Evolutionary conservation across 2,329 filamentous ascomycete species (phyloP).

Genomic region (Coleophoma crateriformis): DNA sequence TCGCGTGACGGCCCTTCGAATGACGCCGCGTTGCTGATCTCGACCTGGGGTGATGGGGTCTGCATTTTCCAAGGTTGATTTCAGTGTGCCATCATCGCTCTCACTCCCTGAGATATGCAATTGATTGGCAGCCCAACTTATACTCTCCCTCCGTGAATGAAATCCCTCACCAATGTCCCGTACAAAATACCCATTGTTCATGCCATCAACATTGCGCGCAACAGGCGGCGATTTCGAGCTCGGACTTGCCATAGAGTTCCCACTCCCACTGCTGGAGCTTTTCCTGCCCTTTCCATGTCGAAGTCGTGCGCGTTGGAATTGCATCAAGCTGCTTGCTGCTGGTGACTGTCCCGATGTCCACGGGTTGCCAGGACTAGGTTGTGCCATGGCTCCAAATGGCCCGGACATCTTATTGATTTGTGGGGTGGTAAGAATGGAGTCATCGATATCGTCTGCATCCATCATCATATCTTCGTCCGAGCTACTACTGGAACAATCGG

Average conservation of each 20-base stretch:
- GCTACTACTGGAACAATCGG: slow-evolving; percentile 69
- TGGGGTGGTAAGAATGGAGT: slow-evolving; percentile 77
- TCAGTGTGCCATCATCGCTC: slow-evolving; percentile 62
- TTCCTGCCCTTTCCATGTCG: slow-evolving; percentile 57
- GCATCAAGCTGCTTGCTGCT: slow-evolving; percentile 71
- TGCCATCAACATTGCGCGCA: slow-evolving; percentile 25
- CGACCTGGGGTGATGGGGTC: slow-evolving; percentile 38
- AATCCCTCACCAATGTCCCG: slow-evolving; percentile 40
- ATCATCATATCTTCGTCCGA: slow-evolving; percentile 65
- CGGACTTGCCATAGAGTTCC: slow-evolving; percentile 60
- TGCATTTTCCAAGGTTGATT: slow-evolving; percentile 29
- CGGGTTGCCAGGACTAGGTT: slow-evolving; percentile 49
- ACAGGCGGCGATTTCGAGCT: slow-evolving; percentile 75
- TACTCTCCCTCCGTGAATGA: slow-evolving; percentile 72
- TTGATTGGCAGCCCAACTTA: slow-evolving; percentile 86
- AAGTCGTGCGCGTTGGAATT: slow-evolving; percentile 62
- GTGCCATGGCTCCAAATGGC: slow-evolving; percentile 30
- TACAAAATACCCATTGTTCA: slow-evolving; percentile 43
- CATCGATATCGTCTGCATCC: slow-evolving; percentile 70
- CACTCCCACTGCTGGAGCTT: slow-evolving; percentile 66
- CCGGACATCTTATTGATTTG: slow-evolving; percentile 60
- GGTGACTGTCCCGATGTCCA: slow-evolving; percentile 63
- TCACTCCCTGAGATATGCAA: slow-evolving; percentile 79
- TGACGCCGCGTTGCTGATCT: slow-evolving; percentile 66
- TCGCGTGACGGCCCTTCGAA: slow-evolving; percentile 76